Evolutionary conservation across 768 basidiomycete species (phyloP), one percentile per base, ranked within the genome.

Genomic region (Ephemerocybe angulata): DNA sequence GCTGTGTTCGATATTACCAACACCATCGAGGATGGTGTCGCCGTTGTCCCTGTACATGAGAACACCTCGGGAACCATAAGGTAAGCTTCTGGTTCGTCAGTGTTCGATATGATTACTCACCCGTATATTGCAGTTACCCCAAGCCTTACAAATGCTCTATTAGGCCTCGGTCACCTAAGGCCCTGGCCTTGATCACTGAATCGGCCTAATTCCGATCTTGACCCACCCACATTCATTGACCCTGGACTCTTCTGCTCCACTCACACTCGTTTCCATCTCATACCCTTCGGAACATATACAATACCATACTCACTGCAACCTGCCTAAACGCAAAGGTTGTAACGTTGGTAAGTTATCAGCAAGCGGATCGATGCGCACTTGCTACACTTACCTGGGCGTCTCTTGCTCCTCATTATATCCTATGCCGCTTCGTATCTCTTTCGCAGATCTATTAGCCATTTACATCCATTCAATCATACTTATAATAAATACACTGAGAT

Each of bases 111-210:
- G 15, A 13, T 28, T 15, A 25, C 25, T 48, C 27, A 48, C 27
- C 4, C 38, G 21, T 54, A 52, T 46, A 12, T 59, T n/a, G 38
- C 57, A 76, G 85, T 62, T 85, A 85, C 58, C 85, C 84, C 4
- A 80, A 78, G 58, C 79, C 85, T 15, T 86, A 82, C 70, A 77
- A 78, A 59, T 86, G 85, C 59, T 66, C 72, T n/a, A 76, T 86
- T 58, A 79, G 71, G 61, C 84, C 85, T 17, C 79, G 85, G 19
- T 84, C 70, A 17, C 51, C 58, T 10, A 59, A 55, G 21, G 64
- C 62, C 3, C 58, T 61, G 25, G 48, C 44, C 11, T 53, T 72
- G 12, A 59, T 69, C 37, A 48, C 46, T 17, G 46, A 48, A 19
- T 30, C 11, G 1, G 7, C 25, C 4, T 48, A 28, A 48, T 28